phyloP scores from a whole-genome alignment of 2,329 filamentous ascomycete species.

The Verruconis gallopava region DNA sequence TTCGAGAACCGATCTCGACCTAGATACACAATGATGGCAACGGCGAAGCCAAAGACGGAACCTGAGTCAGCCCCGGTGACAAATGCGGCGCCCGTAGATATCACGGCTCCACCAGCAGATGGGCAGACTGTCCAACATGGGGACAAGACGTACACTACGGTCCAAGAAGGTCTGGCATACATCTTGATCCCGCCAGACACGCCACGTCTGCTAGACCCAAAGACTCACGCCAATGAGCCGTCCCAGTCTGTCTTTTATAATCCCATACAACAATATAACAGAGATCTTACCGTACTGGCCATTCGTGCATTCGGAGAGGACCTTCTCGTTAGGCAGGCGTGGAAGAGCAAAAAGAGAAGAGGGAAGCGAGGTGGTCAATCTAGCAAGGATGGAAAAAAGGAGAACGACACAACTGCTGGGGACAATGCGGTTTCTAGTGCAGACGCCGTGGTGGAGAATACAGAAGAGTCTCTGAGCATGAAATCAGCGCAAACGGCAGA shows the following conservation, averaged over 20 bases:
- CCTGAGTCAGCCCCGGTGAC: too few relatives aligned
- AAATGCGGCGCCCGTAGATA: background rate
- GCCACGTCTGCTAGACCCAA: constrained; percentile 34
- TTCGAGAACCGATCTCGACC: too few relatives aligned
- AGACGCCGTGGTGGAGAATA: background rate
- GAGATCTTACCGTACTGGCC: constrained; percentile 82
- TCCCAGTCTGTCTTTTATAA: constrained; percentile 89
- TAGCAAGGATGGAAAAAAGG: constrained; percentile 17
- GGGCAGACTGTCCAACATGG: constrained; percentile 26
- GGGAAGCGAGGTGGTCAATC: too few relatives aligned
- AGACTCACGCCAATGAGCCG: constrained; percentile 28
- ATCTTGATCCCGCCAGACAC: constrained; percentile 48
- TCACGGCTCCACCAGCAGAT: constrained; percentile 4
- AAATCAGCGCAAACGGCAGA: background rate
- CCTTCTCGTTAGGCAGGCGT: constrained; percentile 24
- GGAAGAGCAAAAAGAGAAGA: constrained; percentile 23
- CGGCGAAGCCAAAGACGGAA: too few relatives aligned
- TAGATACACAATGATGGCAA: background rate
- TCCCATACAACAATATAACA: constrained; percentile 97
- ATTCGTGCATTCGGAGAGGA: constrained; percentile 82
- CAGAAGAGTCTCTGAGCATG: too few relatives aligned
- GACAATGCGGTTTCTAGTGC: background rate
- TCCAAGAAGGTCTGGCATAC: constrained; percentile 55
- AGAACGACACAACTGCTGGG: background rate
- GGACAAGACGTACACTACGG: constrained; percentile 43